Percentiles rank a stretch among this genome's conserved stretches.
phyloP scores from a whole-genome alignment of 176 grass and related monocot species.

The Metroxylon sagu region DNA sequence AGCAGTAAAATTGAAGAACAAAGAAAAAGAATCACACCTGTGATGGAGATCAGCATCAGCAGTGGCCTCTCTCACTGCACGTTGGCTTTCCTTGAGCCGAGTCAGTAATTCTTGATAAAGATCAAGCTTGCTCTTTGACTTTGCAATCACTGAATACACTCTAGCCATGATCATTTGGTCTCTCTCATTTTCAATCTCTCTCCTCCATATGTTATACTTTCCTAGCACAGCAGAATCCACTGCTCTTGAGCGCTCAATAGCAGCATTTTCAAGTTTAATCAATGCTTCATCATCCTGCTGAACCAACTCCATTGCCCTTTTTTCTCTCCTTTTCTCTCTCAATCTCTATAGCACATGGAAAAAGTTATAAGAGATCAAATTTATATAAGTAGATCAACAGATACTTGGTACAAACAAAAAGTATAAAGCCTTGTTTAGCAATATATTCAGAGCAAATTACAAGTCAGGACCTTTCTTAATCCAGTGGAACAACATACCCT shows the following conservation, averaged over 20 bases:
- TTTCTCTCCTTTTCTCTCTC: conserved; percentile 71
- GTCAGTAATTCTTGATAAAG: conserved; percentile 66
- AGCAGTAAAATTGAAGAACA: too few relatives aligned
- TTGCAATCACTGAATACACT: too few relatives aligned
- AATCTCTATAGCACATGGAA: conserved; percentile 41
- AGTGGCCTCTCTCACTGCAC: conserved; percentile 68
- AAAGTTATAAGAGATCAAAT: conserved; percentile 5
- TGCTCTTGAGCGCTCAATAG: conserved; percentile 83
- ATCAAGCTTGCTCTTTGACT: too few relatives aligned
- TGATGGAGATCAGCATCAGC: conserved; percentile 83
- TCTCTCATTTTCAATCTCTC: conserved; percentile 83
- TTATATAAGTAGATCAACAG: conserved; percentile 7
- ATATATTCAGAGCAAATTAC: not conserved
- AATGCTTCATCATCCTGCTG: conserved; percentile 68
- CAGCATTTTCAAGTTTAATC: conserved; percentile 80
- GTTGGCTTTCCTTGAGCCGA: conserved; percentile 86
- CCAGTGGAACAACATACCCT: too few relatives aligned
- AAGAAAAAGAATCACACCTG: conserved; percentile 31
- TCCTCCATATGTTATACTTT: conserved; percentile 97
- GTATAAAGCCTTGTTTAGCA: not conserved
- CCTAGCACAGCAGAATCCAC: conserved; percentile 88
- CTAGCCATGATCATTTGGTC: conserved; percentile 96
- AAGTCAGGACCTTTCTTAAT: not conserved
- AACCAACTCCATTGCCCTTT: conserved; percentile 66
- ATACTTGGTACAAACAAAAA: not conserved